phyloP scores from a whole-genome alignment of 257 asterid genomes.

The Jacaranda mimosifolia region DNA sequence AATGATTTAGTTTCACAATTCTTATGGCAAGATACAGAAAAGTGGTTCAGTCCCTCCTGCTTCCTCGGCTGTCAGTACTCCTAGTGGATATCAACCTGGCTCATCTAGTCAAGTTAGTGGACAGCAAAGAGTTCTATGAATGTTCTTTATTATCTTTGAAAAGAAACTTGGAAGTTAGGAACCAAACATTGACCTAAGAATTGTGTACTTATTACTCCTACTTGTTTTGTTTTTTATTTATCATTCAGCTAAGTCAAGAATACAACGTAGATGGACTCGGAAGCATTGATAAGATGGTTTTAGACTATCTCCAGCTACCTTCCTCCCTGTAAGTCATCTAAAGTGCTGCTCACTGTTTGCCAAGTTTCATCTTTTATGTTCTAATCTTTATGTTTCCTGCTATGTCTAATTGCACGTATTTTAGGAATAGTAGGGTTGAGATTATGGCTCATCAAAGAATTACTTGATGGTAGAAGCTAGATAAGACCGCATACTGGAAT shows the following conservation, averaged over 20 bases:
- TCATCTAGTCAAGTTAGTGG: conserved; percentile 65
- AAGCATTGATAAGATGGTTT: conserved; percentile 68
- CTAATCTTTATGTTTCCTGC: conserved; percentile 12
- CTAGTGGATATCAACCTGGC: conserved; percentile 45
- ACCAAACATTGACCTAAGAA: no score
- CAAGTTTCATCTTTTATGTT: conserved; percentile 8
- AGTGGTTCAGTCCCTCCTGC: conserved; percentile 43
- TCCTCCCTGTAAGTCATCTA: conserved; percentile 63
- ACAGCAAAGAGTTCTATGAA: background rate
- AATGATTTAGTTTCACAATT: conserved; percentile 20
- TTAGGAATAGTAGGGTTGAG: no score
- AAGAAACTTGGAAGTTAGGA: no score
- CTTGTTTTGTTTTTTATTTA: conserved; percentile 3
- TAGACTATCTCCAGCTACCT: conserved; percentile 72
- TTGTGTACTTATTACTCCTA: conserved; percentile 12
- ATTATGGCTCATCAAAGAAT: no score
- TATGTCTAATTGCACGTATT: conserved; percentile 8
- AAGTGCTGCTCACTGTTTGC: background rate
- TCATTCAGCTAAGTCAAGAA: conserved; percentile 62
- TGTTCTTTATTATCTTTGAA: background rate
- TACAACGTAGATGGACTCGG: conserved; percentile 73
- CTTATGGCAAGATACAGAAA: conserved; percentile 46
- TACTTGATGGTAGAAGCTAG: no score
- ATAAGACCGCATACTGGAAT: background rate
- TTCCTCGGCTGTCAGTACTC: conserved; percentile 38